Evolutionary conservation across 1,139 yeast genomes (phyloP).

Genomic region (Meyerozyma carpophila): DNA sequence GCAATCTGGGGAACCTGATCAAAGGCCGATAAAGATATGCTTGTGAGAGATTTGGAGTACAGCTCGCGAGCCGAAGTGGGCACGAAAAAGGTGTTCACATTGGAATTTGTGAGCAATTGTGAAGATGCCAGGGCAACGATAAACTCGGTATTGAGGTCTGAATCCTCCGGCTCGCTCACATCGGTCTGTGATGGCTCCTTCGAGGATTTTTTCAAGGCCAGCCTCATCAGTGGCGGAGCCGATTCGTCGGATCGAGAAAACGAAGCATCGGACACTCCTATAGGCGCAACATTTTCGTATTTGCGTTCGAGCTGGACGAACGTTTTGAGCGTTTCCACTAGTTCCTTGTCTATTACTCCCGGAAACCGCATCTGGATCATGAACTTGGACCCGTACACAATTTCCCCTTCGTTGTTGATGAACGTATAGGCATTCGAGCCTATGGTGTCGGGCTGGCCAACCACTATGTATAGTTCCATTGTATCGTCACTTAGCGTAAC

Average conservation of each 20-base stretch:
- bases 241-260: slow-evolving; percentile 22
- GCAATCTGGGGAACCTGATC: slow-evolving; percentile 20
- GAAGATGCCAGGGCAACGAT: slow-evolving; percentile 36
- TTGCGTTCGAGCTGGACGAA: slow-evolving; percentile 31
- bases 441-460: slow-evolving; percentile 24
- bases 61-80: slow-evolving; percentile 31
- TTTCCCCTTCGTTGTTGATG: slow-evolving; percentile 51
- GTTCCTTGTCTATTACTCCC: slow-evolving; percentile 35
- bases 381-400: slow-evolving; percentile 43
- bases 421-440: slow-evolving; percentile 39
- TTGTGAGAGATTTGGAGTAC: slow-evolving; percentile 23
- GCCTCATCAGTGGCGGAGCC: slow-evolving; percentile 11
- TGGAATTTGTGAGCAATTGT: slow-evolving; percentile 29
- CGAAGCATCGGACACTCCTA: slow-evolving; percentile 33
- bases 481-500: slow-evolving; percentile 30
- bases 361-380: slow-evolving; percentile 52
- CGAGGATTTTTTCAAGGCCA: background rate
- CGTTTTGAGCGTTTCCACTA: slow-evolving; percentile 14
- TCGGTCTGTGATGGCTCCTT: background rate
- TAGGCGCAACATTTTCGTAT: slow-evolving; percentile 29
- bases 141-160: slow-evolving; percentile 17
- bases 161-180: background rate
- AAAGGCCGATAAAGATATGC: slow-evolving; percentile 22
- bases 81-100: slow-evolving; percentile 34
- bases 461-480: slow-evolving; percentile 28